Base-by-base conservation (phyloP, 306 rosid genomes). In the Malus fusca region DNA sequence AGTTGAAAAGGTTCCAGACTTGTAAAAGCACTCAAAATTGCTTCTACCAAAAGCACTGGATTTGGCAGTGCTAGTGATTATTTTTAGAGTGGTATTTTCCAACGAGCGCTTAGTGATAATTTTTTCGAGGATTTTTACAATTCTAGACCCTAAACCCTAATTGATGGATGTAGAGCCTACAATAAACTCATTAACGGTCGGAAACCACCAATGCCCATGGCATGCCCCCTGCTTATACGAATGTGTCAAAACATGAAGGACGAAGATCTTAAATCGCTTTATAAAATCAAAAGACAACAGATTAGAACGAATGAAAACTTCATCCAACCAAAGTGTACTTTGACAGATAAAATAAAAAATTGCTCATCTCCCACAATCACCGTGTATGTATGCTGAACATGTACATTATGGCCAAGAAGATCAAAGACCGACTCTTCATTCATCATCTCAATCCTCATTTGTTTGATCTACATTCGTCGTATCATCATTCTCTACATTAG, bases 361-460 rank as follows among this genome's bases (percentile, higher is more conserved):
- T 79, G 74, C 82, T 72, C 67, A 77, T 56, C 46, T 5, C 40
- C 14, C 10, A 51, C 3, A 51, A 58, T 58, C 62, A 58, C 62
- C 62, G 19, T 75, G 68, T 61, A 70, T 42, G 44, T 14, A 59
- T 35, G 23, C 65, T 79, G 70, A 79, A 59, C 80, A 81, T 83
- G 72, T 85, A 85, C 87, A 80, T n/a, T 51, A 60, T 6, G 72
- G 64, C 40, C 77, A 66, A 68, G 78, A 73, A 65, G 75, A 59
- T 15, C 79, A 68, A 28, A 51, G 68, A 66, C 48, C 77, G 72
- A 76, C 33, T 64, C 74, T 82, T 12, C 80, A 77, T 75, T 82
- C 83, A 37, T 79, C 87, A 66, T 82, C 81, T 68, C 66, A 80
- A 23, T 69, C 83, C 85, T 82, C 87, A 52, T 75, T 40, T 3